phyloP scores from a whole-genome alignment of 352 stramenopile genomes.

The Phytophthora pini region DNA sequence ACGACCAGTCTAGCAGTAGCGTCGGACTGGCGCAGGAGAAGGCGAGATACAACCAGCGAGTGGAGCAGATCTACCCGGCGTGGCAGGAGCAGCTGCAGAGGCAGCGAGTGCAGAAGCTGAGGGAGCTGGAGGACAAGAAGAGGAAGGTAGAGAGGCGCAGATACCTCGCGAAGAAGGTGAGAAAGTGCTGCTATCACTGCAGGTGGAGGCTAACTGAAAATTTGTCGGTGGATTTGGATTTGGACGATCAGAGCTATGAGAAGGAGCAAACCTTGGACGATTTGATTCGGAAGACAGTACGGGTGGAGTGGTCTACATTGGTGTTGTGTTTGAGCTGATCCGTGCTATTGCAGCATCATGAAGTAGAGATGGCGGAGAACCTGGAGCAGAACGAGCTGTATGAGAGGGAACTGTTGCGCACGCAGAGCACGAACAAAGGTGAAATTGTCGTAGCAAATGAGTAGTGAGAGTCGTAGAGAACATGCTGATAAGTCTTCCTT shows the following conservation, averaged over 20 bases:
- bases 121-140: slow-evolving; percentile 79
- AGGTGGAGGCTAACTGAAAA: neutral
- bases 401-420: slow-evolving; percentile 66
- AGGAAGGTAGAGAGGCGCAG: slow-evolving; percentile 67
- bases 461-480: neutral
- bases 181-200: neutral
- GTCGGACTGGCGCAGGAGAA: slow-evolving; percentile 69
- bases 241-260: slow-evolving; percentile 72
- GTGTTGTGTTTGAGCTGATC: neutral
- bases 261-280: slow-evolving; percentile 77
- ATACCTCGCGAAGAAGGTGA: slow-evolving; percentile 77
- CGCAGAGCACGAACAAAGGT: slow-evolving; percentile 62
- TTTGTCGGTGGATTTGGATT: neutral
- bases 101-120: slow-evolving; percentile 59
- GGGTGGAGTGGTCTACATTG: neutral
- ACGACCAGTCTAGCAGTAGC: slow-evolving; percentile 49
- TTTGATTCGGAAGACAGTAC: slow-evolving; percentile 74
- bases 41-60: slow-evolving; percentile 56
- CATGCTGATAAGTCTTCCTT: slow-evolving; percentile 5
- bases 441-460: neutral
- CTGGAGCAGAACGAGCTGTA: slow-evolving; percentile 81
- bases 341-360: slow-evolving; percentile 51
- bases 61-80: slow-evolving; percentile 72
- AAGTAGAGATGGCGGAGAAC: slow-evolving; percentile 76
- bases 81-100: slow-evolving; percentile 76